Base-by-base conservation (phyloP, 768 basidiomycete genomes). In the Lactarius indigo region DNA sequence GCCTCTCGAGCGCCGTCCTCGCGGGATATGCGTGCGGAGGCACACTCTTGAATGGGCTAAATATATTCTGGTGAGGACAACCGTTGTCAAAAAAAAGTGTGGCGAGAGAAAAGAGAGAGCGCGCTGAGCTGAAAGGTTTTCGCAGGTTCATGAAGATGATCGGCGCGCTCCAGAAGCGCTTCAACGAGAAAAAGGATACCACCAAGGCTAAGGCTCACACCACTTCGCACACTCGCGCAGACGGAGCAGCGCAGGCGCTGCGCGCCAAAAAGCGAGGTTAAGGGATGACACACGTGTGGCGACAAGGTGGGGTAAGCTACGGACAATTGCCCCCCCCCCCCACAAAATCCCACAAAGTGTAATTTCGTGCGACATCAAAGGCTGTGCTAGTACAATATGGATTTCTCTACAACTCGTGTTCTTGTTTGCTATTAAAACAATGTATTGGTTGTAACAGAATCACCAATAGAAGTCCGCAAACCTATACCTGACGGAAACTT, bases 81-180 rank as follows among this genome's bases (percentile, higher is more conserved):
- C 12, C 20, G 15, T 47, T 57, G 23, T 26, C 23, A 7, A 8
- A 13, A 31, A 31, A 47, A 42, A 26, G 9, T 15, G 17, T 33
- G 30, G 28, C 15, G 55, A 18, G 55, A 56, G 55, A 8, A 8
- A 9, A 17, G 28, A 28, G 12, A 20, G 26, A 12, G 26, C 2
- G 26, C 3, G 28, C 17, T 13, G 41, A 61, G 18, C 57, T 56
- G 15, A 26, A 59, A 7, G 58, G 12, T 58, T 54, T n/a, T 15
- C n/a, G 9, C 57, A 90, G 91, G 91, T 87, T 92, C 76, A 79
- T 74, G 58, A 91, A 90, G 73, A 92, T 93, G 88, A 83, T 92
- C 60, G 68, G 73, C 37, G 84, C 89, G 4, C 74, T 92, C 63
- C 79, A 77, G 59, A 90, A 86, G 75, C 81, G 90, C 26, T 91